Evolutionary conservation across 306 rosid species (phyloP).

Genomic region (Rosa persica): DNA sequence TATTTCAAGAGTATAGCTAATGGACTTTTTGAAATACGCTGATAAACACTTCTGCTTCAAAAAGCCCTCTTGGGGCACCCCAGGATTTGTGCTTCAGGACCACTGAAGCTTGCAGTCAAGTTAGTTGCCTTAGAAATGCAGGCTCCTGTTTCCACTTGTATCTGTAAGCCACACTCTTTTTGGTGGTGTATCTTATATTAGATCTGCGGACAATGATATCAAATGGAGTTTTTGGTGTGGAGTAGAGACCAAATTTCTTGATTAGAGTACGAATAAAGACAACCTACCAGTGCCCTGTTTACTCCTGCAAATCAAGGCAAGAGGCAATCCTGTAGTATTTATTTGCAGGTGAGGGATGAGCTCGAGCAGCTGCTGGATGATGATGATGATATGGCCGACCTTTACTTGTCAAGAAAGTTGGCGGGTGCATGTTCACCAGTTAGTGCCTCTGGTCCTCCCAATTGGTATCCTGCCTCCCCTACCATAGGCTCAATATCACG

Average conservation of each 20-base stretch:
- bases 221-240: neutral
- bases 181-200: neutral
- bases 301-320: neutral
- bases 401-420: slow-evolving; percentile 85
- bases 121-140: slow-evolving; percentile 1
- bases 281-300: slow-evolving; percentile 9
- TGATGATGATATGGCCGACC: slow-evolving; percentile 97
- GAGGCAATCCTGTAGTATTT: neutral
- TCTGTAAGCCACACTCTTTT: neutral
- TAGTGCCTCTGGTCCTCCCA: slow-evolving; percentile 61
- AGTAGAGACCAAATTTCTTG: neutral
- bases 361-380: slow-evolving; percentile 94
- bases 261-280: slow-evolving; percentile 22
- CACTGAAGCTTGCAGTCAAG: neutral
- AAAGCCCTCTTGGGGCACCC: neutral
- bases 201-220: neutral
- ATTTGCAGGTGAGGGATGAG: slow-evolving; percentile 76
- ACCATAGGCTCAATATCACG: slow-evolving; percentile 66
- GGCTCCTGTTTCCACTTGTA: neutral
- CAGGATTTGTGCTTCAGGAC: neutral
- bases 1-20: neutral
- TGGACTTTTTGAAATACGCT: neutral
- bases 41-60: neutral
- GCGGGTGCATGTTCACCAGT: slow-evolving; percentile 65
- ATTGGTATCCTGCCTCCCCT: slow-evolving; percentile 60